A percentile compares a stretch with the other conserved stretches of the same genome.
These are phyloP conservation scores for Cyberlindnera lachancei DNA, from an alignment of 805 yeast genomes.

Conservation along the genomic window DNA sequence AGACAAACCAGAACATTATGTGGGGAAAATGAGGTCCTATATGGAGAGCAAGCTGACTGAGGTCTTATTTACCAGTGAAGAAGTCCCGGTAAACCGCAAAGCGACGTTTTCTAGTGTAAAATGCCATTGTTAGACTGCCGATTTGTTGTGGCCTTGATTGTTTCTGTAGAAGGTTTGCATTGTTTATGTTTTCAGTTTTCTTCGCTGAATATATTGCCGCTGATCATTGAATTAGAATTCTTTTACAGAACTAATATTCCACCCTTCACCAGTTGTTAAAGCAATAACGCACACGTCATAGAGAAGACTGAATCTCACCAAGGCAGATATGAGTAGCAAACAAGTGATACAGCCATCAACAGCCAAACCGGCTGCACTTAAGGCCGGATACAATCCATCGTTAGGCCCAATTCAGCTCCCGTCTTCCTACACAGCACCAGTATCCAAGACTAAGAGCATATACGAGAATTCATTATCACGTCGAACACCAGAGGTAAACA, in stretches of 20 bases:
- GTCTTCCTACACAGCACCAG: conserved; percentile 15
- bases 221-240: no score
- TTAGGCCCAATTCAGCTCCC: conserved; percentile 25
- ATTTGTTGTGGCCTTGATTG: no score
- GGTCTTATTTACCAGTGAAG: conserved; percentile 10
- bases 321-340: no score
- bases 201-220: no score
- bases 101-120: conserved; percentile 14
- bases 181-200: no score
- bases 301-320: no score
- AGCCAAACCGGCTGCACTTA: conserved; percentile 11
- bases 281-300: no score
- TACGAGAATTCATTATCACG: conserved; percentile 67
- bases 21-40: not conserved
- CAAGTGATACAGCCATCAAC: conserved; percentile 20
- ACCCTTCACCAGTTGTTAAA: no score
- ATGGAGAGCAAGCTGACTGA: not conserved
- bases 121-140: conserved; percentile 11
- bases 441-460: conserved; percentile 25
- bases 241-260: no score
- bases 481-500: conserved; percentile 57
- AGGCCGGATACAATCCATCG: conserved; percentile 22
- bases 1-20: not conserved
- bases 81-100: conserved; percentile 20
- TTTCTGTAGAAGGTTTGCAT: no score